These are phyloP conservation scores for Setaria viridis DNA, from an alignment of 202 grass and related monocot genomes.

Conservation along the genomic window DNA sequence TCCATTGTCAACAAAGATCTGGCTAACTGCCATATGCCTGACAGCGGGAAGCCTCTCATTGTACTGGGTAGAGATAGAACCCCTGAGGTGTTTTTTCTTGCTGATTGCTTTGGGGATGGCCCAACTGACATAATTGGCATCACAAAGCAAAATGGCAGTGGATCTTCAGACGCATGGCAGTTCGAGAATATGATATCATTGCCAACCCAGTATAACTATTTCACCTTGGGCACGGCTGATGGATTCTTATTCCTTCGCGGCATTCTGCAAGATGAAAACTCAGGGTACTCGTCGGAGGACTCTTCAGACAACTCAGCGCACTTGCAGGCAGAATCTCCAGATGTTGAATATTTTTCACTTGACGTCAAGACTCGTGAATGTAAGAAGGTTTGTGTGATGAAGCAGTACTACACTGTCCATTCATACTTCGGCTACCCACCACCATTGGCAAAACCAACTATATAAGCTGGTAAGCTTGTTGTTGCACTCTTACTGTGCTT, in stretches of 20 bases:
- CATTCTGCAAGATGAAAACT: background rate
- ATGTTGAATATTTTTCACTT: slow-evolving; percentile 21
- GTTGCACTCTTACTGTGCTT: background rate
- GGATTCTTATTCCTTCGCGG: slow-evolving; percentile 35
- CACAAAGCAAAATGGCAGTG: slow-evolving; percentile 2
- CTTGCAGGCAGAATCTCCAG: background rate
- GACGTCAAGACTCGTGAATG: slow-evolving; percentile 23
- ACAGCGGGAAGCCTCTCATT: background rate
- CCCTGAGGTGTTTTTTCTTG: slow-evolving; percentile 5
- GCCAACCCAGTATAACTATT: background rate
- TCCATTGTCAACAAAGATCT: background rate
- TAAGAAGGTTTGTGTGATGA: slow-evolving; percentile 29
- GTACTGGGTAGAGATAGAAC: background rate
- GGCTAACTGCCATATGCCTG: background rate
- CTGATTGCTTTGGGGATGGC: background rate
- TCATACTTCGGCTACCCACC: slow-evolving; percentile 40
- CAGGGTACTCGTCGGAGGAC: slow-evolving; percentile 11
- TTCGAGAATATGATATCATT: slow-evolving; percentile 19
- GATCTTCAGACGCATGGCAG: slow-evolving; percentile 27
- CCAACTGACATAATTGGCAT: slow-evolving; percentile 1
- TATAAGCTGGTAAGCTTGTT: slow-evolving; percentile 33
- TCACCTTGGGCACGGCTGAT: background rate
- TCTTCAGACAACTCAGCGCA: background rate
- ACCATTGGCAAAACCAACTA: slow-evolving; percentile 11
- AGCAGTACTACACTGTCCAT: background rate